Conservation (phyloP, 2,329 filamentous ascomycete species). For the Aureobasidium lini region DNA sequence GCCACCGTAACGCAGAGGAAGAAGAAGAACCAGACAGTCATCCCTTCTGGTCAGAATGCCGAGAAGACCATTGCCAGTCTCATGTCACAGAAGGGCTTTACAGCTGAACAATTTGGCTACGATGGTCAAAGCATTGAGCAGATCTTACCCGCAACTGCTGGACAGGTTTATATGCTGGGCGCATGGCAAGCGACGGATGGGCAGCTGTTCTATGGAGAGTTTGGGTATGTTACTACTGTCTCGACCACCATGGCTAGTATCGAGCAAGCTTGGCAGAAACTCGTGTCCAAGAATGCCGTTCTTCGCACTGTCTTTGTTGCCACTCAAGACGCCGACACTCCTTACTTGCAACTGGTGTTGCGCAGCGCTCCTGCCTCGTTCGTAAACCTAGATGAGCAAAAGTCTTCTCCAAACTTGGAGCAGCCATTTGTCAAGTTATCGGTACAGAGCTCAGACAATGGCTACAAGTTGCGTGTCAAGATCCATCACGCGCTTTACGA, state of each 20-base stretch:
- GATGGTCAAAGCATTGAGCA: constrained; percentile 42
- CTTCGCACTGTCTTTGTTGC: constrained; percentile 61
- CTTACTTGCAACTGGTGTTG: constrained; percentile 58
- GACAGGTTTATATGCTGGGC: constrained; percentile 74
- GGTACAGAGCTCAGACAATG: constrained; percentile 16
- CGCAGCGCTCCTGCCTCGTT: constrained; percentile 32
- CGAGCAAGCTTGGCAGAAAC: constrained; percentile 51
- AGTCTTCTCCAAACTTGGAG: background rate
- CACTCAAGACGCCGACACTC: constrained; percentile 39
- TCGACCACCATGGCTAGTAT: constrained; percentile 36
- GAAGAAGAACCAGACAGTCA: background rate
- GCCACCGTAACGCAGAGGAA: constrained; percentile 31
- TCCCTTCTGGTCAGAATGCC: background rate
- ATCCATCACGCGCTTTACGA: constrained; percentile 90
- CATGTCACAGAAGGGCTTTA: constrained; percentile 13
- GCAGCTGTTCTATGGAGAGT: constrained; percentile 64
- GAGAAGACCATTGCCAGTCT: constrained; percentile 14
- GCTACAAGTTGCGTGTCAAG: constrained; percentile 32
- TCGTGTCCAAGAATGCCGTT: constrained; percentile 53
- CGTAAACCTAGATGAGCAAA: constrained; percentile 16
- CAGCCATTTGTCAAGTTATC: constrained; percentile 18
- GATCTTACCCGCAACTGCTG: constrained; percentile 62
- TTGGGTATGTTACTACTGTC: constrained; percentile 51
- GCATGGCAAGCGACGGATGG: constrained; percentile 64
- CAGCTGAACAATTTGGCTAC: constrained; percentile 29